Percentiles rank a stretch among this genome's conserved stretches.
Evolutionary conservation across 257 asterid species (phyloP).

Genomic region (Leptodermis oblonga): DNA sequence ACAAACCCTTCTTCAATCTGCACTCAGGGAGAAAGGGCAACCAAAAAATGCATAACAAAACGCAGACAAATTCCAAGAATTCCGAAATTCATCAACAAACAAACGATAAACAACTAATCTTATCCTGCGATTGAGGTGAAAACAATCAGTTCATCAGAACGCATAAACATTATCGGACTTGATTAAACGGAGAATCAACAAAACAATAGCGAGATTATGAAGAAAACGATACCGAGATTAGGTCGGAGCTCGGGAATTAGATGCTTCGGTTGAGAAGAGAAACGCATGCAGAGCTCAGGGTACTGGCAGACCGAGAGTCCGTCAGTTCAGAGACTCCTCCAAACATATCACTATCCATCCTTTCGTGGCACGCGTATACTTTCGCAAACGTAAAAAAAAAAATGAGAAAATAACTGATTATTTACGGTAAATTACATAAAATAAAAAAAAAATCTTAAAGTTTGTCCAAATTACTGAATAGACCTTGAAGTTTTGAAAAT

Average conservation of each 20-base stretch:
- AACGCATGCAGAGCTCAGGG: conserved; percentile 4
- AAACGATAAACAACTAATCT: not conserved
- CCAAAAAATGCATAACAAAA: not conserved
- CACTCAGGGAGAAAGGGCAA: not conserved
- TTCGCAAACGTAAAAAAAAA: no score
- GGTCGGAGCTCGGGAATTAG: conserved; percentile 4
- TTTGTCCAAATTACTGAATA: no score
- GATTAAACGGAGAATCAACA: not conserved
- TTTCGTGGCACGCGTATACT: no score
- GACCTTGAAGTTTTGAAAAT: no score
- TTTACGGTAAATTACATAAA: no score
- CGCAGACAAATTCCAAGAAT: not conserved
- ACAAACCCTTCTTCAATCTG: not conserved
- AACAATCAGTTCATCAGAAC: not conserved
- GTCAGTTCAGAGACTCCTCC: not conserved
- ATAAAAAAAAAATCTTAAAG: no score
- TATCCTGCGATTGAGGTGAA: not conserved
- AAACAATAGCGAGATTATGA: not conserved
- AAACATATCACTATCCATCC: not conserved
- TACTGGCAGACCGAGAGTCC: not conserved
- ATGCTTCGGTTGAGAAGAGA: not conserved
- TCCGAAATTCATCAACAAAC: not conserved
- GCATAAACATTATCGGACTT: not conserved
- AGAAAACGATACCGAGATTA: not conserved
- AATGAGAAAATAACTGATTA: no score